A percentile compares a stretch with the other conserved stretches of the same genome.
phyloP scores from a whole-genome alignment of 768 basidiomycete species.

The Lentinula guzmanii region DNA sequence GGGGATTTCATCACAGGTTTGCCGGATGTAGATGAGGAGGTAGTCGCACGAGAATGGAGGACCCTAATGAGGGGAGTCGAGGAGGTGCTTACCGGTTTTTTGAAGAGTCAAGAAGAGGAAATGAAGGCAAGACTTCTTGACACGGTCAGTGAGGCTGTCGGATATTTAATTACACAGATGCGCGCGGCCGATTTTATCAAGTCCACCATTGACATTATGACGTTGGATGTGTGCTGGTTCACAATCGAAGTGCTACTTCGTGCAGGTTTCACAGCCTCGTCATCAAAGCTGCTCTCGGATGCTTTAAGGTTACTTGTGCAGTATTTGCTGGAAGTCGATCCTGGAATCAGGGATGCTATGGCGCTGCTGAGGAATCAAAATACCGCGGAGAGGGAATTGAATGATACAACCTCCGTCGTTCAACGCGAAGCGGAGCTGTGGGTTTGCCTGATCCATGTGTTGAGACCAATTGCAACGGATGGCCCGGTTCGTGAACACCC shows the following conservation, averaged over 20 bases:
- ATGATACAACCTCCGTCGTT: neutral
- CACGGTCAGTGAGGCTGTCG: constrained; percentile 29
- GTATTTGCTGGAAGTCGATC: neutral
- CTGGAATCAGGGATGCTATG: constrained; percentile 3
- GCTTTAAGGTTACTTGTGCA: neutral
- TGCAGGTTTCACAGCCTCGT: neutral
- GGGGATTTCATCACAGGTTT: constrained; percentile 30
- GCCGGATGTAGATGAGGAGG: constrained; percentile 25
- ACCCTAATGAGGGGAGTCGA: constrained; percentile 31
- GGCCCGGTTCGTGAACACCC: neutral
- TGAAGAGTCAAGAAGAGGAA: constrained; percentile 24
- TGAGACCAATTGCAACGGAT: constrained; percentile 7
- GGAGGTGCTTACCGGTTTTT: constrained; percentile 42
- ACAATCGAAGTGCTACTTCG: constrained; percentile 46
- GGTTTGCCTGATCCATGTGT: constrained; percentile 44
- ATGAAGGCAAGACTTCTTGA: constrained; percentile 19
- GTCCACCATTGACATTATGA: constrained; percentile 28
- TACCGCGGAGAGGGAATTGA: neutral
- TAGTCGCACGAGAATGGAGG: constrained; percentile 31
- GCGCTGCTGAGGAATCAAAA: neutral
- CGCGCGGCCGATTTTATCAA: constrained; percentile 26
- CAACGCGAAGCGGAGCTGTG: constrained; percentile 40
- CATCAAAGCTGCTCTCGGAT: neutral
- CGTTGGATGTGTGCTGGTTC: constrained; percentile 56
- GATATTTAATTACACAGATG: constrained; percentile 30